Evolutionary conservation across 2,329 filamentous ascomycete genomes (phyloP).

Genomic region (Beauveria australis): DNA sequence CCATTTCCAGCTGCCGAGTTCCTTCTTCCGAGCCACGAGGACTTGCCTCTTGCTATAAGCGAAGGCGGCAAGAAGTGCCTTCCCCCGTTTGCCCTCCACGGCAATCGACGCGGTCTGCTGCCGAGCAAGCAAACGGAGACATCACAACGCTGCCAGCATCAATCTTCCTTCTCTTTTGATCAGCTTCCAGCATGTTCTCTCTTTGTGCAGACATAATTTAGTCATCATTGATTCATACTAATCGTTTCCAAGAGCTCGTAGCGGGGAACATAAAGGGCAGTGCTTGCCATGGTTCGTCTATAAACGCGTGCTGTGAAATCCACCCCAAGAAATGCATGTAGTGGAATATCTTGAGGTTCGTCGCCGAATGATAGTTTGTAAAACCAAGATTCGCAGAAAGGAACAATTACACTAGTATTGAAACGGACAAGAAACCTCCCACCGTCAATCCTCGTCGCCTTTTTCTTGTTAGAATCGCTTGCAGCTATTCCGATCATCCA

Average conservation of each 20-base stretch:
- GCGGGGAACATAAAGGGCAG: background rate
- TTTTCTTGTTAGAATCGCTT: slow-evolving; percentile 30
- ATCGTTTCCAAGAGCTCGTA: slow-evolving; percentile 4
- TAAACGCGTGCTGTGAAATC: slow-evolving; percentile 2
- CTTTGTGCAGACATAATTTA: background rate
- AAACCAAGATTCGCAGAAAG: background rate
- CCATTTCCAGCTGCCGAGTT: background rate
- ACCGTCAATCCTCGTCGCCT: background rate
- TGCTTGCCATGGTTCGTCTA: slow-evolving; percentile 1
- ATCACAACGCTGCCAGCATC: background rate
- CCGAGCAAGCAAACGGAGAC: background rate
- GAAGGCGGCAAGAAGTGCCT: background rate
- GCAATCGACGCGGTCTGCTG: background rate
- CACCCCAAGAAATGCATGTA: background rate
- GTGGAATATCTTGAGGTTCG: background rate
- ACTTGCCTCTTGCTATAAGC: background rate
- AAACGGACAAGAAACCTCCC: background rate
- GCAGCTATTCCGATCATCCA: slow-evolving; percentile 37
- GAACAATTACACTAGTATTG: background rate
- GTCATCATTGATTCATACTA: slow-evolving; percentile 6
- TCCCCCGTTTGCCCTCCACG: background rate
- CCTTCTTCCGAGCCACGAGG: background rate
- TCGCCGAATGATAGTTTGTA: background rate
- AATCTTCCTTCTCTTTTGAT: background rate
- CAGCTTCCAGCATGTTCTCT: background rate